Conservation (phyloP, 2,329 filamentous ascomycete genomes). For the Neodidymelliopsis sp. region DNA sequence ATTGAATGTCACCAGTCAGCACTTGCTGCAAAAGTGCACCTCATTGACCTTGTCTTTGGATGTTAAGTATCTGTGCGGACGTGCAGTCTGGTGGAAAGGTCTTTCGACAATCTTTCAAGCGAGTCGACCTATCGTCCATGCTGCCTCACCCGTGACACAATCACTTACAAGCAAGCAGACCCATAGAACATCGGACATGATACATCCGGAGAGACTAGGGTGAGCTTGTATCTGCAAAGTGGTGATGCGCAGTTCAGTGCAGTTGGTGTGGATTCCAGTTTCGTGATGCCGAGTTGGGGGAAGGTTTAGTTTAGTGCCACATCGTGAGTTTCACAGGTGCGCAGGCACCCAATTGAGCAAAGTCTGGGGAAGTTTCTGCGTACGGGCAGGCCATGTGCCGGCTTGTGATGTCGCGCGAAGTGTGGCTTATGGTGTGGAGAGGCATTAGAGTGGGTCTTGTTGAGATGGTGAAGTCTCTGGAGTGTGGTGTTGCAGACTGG, state of each 20-base stretch:
- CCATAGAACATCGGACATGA: conserved; percentile 7
- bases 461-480: conserved; percentile 5
- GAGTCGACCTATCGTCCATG: background rate
- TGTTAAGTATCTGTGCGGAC: too few relatives aligned
- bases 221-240: conserved; percentile 18
- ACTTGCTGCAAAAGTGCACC: too few relatives aligned
- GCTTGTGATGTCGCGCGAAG: conserved; percentile 19
- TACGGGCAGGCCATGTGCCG: conserved; percentile 33
- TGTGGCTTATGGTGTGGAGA: conserved; percentile 15
- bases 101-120: too few relatives aligned
- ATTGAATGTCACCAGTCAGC: too few relatives aligned
- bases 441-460: conserved; percentile 2
- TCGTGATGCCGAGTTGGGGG: conserved; percentile 29
- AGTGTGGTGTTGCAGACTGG: conserved; percentile 1
- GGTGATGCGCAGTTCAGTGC: conserved; percentile 24
- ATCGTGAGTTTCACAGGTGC: conserved; percentile 40
- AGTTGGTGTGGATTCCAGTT: conserved; percentile 27
- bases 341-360: conserved; percentile 14
- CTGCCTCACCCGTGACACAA: background rate
- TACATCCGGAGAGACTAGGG: conserved; percentile 12
- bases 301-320: conserved; percentile 38
- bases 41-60: too few relatives aligned
- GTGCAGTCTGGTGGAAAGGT: too few relatives aligned
- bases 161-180: conserved; percentile 3
- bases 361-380: conserved; percentile 26